phyloP scores from a whole-genome alignment of 495 filamentous ascomycete species.

The Xylaria acuta region DNA sequence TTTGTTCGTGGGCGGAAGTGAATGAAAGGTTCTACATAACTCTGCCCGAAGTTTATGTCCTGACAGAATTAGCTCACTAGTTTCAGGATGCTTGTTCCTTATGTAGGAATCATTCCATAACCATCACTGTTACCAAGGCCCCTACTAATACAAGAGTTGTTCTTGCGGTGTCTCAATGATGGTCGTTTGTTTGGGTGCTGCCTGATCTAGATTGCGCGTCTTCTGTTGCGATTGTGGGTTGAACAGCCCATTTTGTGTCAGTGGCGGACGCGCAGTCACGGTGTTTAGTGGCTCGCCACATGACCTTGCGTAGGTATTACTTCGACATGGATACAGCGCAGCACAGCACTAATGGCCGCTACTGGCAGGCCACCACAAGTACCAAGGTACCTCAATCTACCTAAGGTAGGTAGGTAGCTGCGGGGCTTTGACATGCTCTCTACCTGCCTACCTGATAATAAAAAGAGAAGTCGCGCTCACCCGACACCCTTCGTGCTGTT shows the following conservation, averaged over 20 bases:
- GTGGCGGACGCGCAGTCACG: background rate
- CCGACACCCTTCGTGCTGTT: background rate
- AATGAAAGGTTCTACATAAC: background rate
- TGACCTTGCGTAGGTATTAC: slow-evolving; percentile 1
- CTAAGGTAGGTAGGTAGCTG: too few species aligned
- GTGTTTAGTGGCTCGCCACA: slow-evolving; percentile 19
- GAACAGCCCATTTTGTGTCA: background rate
- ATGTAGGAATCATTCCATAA: background rate
- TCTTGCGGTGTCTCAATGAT: background rate
- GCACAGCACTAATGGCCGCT: background rate
- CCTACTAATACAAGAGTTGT: background rate
- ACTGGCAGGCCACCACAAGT: background rate
- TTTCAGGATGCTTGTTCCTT: slow-evolving; percentile 5
- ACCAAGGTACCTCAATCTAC: background rate
- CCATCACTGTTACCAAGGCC: slow-evolving; percentile 2
- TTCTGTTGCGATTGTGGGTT: slow-evolving; percentile 14
- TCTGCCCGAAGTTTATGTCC: background rate
- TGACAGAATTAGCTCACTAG: background rate
- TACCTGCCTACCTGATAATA: background rate
- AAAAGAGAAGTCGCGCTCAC: slow-evolving; percentile 13
- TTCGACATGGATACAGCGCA: background rate
- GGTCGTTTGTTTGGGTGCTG: slow-evolving; percentile 10
- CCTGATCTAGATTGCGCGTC: slow-evolving; percentile 23
- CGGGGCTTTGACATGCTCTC: slow-evolving; percentile 12
- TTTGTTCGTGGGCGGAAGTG: background rate